A percentile compares a stretch with the other conserved stretches of the same genome.
These are phyloP conservation scores for Candida railenensis DNA, from an alignment of 805 yeast species.

Conservation along the genomic window DNA sequence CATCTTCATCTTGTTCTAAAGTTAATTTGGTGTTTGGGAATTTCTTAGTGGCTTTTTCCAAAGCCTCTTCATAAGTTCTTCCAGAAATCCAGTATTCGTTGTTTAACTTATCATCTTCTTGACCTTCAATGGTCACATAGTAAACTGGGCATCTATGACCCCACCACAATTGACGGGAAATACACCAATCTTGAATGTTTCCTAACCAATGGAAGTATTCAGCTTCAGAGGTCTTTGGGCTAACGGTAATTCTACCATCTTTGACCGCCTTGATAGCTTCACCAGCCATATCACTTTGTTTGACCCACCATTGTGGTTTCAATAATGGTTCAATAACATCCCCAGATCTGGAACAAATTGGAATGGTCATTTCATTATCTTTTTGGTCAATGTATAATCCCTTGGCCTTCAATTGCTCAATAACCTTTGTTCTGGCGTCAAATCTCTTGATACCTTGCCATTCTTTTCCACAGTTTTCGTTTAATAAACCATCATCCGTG, in stretches of 20 bases:
- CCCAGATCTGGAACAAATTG: slow-evolving; percentile 93
- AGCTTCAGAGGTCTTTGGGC: slow-evolving; percentile 86
- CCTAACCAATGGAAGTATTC: slow-evolving; percentile 96
- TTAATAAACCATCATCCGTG: slow-evolving; percentile 89
- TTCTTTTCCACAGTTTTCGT: slow-evolving; percentile 85
- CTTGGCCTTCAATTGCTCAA: slow-evolving; percentile 70
- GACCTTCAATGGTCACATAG: slow-evolving; percentile 78
- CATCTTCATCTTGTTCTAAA: slow-evolving; percentile 95
- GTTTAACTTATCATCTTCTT: slow-evolving; percentile 58
- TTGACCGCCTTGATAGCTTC: slow-evolving; percentile 84
- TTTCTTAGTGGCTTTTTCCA: slow-evolving; percentile 69
- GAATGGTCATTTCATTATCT: slow-evolving; percentile 95
- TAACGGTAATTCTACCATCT: slow-evolving; percentile 74
- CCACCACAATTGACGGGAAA: slow-evolving; percentile 90
- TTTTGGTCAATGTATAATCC: slow-evolving; percentile 80
- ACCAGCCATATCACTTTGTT: slow-evolving; percentile 83
- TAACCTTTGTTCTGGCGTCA: slow-evolving; percentile 85
- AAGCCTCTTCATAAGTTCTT: slow-evolving; percentile 78
- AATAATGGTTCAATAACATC: slow-evolving; percentile 94
- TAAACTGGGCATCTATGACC: slow-evolving; percentile 98
- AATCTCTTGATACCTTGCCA: slow-evolving; percentile 91
- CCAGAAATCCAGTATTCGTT: slow-evolving; percentile 91
- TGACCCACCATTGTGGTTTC: slow-evolving; percentile 99
- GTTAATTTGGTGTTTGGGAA: slow-evolving; percentile 71
- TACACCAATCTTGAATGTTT: slow-evolving; percentile 98